These are phyloP conservation scores for Fusarium mundagurra DNA, from an alignment of 2,329 filamentous ascomycete genomes.

Conservation along the genomic window DNA sequence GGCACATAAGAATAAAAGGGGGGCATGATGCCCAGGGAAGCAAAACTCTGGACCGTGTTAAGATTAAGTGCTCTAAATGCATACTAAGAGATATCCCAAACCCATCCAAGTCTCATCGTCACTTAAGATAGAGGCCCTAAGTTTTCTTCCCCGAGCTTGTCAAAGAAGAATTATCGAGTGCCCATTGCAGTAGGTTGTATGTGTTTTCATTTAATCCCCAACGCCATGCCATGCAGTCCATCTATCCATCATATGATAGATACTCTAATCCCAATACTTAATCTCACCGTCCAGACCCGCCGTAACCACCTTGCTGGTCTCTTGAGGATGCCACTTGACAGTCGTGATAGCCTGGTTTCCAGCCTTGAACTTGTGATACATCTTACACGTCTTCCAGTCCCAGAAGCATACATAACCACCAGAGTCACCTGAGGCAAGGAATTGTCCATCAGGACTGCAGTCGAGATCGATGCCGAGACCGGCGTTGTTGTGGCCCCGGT, in stretches of 20 bases:
- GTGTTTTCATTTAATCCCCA: conserved; percentile 23
- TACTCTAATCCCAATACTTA: conserved; percentile 85
- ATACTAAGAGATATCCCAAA: neutral
- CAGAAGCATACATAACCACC: conserved; percentile 94
- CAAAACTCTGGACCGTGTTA: too few relatives aligned
- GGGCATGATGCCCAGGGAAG: neutral
- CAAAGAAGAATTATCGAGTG: neutral
- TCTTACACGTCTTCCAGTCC: conserved; percentile 99
- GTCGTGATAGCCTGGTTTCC: conserved; percentile 85
- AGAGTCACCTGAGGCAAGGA: conserved; percentile 86
- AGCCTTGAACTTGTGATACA: conserved; percentile 96
- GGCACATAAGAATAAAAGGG: neutral
- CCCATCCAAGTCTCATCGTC: neutral
- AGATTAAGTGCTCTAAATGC: neutral
- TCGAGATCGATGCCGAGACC: conserved; percentile 92
- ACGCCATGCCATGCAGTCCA: conserved; percentile 42
- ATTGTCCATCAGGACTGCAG: conserved; percentile 90
- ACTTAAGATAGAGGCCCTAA: neutral
- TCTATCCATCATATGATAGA: conserved; percentile 3
- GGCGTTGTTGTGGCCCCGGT: conserved; percentile 94
- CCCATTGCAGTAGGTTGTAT: conserved; percentile 9
- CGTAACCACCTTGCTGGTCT: conserved; percentile 92
- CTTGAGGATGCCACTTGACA: conserved; percentile 96
- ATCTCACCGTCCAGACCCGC: conserved; percentile 90
- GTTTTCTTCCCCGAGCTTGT: neutral